These are phyloP conservation scores for Boletus sensibilis DNA, from an alignment of 768 basidiomycete species.

Conservation along the genomic window DNA sequence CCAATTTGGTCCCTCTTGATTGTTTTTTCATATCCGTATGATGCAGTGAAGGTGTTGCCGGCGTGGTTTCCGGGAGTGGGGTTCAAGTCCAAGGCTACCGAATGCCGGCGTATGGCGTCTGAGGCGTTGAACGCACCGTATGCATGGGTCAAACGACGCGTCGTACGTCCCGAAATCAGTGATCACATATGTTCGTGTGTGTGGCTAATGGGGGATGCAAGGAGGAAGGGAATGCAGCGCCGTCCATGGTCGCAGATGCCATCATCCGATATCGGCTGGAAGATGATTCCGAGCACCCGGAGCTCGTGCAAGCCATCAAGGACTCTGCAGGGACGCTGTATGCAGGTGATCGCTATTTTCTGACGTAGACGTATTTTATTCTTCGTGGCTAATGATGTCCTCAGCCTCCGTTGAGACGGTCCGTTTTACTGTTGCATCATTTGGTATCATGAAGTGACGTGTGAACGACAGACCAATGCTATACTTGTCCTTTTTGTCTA, in stretches of 20 bases:
- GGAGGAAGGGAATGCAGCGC: conserved; percentile 8
- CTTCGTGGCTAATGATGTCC: neutral
- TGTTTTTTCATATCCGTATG: neutral
- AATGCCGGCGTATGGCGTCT: conserved; percentile 5
- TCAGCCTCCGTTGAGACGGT: conserved; percentile 35
- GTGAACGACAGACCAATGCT: conserved; percentile 22
- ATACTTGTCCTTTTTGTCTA: conserved; percentile 27
- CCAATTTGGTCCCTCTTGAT: neutral
- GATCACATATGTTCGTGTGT: neutral
- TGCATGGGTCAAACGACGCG: conserved; percentile 5
- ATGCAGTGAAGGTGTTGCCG: conserved; percentile 19
- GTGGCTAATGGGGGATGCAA: neutral
- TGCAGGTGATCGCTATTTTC: conserved; percentile 12
- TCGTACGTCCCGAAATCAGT: neutral
- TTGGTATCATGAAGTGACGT: neutral
- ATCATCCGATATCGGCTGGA: conserved; percentile 4
- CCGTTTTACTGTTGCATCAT: conserved; percentile 1
- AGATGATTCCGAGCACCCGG: neutral
- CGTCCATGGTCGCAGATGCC: conserved; percentile 21
- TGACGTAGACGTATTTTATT: too few relatives aligned
- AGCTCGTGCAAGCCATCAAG: conserved; percentile 16
- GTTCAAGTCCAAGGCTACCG: conserved; percentile 16
- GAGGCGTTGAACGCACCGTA: conserved; percentile 15
- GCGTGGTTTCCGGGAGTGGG: conserved; percentile 29
- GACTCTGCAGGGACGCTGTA: conserved; percentile 19